Conservation (phyloP, 192 early-diverging fungal species). For the Coemansia sp. region DNA sequence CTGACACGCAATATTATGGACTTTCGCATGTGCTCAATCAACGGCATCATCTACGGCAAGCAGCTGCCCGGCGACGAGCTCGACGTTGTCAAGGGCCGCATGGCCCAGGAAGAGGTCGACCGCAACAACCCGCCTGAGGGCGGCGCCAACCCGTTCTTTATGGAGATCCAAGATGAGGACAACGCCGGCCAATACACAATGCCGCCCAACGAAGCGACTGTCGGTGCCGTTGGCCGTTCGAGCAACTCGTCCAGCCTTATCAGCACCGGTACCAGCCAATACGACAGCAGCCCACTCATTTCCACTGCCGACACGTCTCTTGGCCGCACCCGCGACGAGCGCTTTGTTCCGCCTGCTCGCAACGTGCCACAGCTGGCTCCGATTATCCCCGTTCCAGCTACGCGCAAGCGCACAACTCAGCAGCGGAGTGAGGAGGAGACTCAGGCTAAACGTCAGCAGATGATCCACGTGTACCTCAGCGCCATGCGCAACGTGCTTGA, state of each 20-base stretch:
- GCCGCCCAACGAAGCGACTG: conserved; percentile 11
- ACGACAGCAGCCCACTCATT: conserved; percentile 50
- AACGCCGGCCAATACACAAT: not conserved
- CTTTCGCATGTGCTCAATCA: conserved; percentile 90
- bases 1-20: conserved; percentile 95
- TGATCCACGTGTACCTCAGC: conserved; percentile 58
- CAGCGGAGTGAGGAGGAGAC: conserved; percentile 28
- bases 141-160: conserved; percentile 41
- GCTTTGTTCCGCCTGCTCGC: not conserved
- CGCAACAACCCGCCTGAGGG: conserved; percentile 55
- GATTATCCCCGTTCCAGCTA: not conserved
- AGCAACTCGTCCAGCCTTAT: conserved; percentile 38
- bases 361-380: not conserved
- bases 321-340: conserved; percentile 6
- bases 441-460: conserved; percentile 32
- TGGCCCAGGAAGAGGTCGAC: conserved; percentile 56
- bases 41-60: conserved; percentile 82
- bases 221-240: conserved; percentile 3
- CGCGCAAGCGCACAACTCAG: conserved; percentile 39
- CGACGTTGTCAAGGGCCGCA: conserved; percentile 57
- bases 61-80: conserved; percentile 69
- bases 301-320: conserved; percentile 25
- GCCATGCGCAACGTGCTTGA: conserved; percentile 68
- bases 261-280: conserved; percentile 40
- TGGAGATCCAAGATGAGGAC: conserved; percentile 45